phyloP scores from a whole-genome alignment of 106 monocot genomes.

The Cymbidium sinense region DNA sequence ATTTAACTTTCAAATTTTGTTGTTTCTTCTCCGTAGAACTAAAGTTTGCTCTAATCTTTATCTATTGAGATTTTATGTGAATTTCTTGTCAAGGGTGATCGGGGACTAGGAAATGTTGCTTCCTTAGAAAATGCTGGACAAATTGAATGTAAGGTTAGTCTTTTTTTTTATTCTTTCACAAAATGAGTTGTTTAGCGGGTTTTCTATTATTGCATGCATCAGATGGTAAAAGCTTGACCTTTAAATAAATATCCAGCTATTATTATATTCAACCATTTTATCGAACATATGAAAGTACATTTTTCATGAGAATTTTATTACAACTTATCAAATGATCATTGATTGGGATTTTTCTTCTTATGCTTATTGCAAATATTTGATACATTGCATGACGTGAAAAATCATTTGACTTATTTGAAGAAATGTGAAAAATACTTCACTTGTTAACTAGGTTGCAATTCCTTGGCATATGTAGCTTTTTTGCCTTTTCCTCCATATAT shows the following conservation, averaged over 20 bases:
- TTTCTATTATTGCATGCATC: not conserved
- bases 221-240: not conserved
- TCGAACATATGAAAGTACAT: not conserved
- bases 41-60: not conserved
- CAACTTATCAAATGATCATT: not conserved
- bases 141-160: slow-evolving; percentile 1
- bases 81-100: not conserved
- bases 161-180: not conserved
- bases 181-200: not conserved
- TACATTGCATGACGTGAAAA: not conserved
- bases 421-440: no score
- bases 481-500: no score
- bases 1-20: not conserved
- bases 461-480: no score
- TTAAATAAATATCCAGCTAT: not conserved
- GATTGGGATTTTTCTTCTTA: not conserved
- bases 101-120: not conserved
- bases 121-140: not conserved
- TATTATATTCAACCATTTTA: not conserved
- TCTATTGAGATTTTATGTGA: not conserved
- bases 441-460: no score
- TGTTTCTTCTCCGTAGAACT: not conserved
- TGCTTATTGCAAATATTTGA: not conserved
- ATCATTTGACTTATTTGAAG: not conserved
- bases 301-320: not conserved